Conservation (phyloP, 2,329 filamentous ascomycete species). For the Sporothrix protearum region DNA sequence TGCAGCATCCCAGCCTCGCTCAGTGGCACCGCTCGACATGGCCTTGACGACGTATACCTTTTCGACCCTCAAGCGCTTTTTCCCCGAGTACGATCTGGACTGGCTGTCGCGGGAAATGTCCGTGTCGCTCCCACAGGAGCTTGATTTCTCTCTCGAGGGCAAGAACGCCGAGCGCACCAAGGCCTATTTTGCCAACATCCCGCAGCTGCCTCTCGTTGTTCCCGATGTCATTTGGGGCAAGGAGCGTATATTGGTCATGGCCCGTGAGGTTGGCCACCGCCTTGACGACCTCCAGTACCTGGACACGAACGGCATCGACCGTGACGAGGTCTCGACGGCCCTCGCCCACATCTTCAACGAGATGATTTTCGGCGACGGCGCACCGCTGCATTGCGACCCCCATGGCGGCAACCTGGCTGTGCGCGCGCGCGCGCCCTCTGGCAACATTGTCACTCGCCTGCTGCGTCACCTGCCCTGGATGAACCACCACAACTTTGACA, state of each 20-base stretch:
- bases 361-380: constrained; percentile 92
- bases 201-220: constrained; percentile 76
- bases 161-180: constrained; percentile 76
- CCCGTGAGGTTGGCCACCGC: constrained; percentile 79
- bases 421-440: constrained; percentile 35
- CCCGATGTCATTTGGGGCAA: constrained; percentile 87
- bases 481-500: constrained; percentile 72
- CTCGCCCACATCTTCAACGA: constrained; percentile 95
- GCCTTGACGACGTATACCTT: constrained; percentile 86
- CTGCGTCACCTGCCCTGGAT: constrained; percentile 35
- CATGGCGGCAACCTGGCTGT: constrained; percentile 96
- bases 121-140: constrained; percentile 79
- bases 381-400: constrained; percentile 92
- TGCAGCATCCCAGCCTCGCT: constrained; percentile 85
- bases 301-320: constrained; percentile 80
- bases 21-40: constrained; percentile 87
- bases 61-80: constrained; percentile 82
- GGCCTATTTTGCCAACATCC: constrained; percentile 68
- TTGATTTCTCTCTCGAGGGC: constrained; percentile 85
- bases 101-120: constrained; percentile 97
- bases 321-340: constrained; percentile 90
- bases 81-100: constrained; percentile 95
- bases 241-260: constrained; percentile 90
- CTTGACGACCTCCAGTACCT: constrained; percentile 87
- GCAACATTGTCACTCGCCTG: neutral